Base-by-base conservation (phyloP, 176 grass and related monocot genomes). In the Elaeis guineensis region DNA sequence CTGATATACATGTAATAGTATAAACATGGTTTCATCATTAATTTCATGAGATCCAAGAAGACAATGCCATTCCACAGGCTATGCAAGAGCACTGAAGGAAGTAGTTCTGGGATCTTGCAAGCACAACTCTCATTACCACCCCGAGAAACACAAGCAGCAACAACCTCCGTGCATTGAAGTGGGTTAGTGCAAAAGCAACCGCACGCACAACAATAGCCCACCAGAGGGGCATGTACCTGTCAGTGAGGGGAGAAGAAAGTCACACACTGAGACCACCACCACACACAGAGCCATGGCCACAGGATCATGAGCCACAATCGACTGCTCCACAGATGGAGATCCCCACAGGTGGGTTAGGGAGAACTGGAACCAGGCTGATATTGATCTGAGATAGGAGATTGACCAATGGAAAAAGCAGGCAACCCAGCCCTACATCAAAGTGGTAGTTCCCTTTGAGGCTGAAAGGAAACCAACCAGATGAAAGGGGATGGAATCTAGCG, bases 41-140 rank as follows among this genome's bases (percentile, higher is more conserved):
- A n/a, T n/a, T 97, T 97, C 87, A 97, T 80, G 67, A 97, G 78
- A 81, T 97, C 87, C 75, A 86, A 76, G 69, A 97, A 97, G 54
- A 97, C 87, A 83, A 97, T 89, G 24, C 81, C 80, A 35, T 97
- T 97, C 92, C 92, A 97, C 29, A 97, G 55, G 66, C 87, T 90
- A 80, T 97, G 92, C 18, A 97, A 73, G 49, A 91, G 74, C 76
- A 85, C 91, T 0, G 87, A 85, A 9, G 87, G 78, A 28, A 89
- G 18, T 29, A 91, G 61, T 91, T 91, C 25, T 74, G 77, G 0
- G 93, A 97, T 75, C 85, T 88, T 21, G 83, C 79, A 67, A 91
- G 91, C 58, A 89, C 84, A 1, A 66, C 72, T 58, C 93, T 84
- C 87, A 97, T 97, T 25, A 97, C 83, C 21, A 97, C 75, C 52